Base-by-base conservation (phyloP, 2,329 filamentous ascomycete species). In the Geoglossum cookeanum region DNA sequence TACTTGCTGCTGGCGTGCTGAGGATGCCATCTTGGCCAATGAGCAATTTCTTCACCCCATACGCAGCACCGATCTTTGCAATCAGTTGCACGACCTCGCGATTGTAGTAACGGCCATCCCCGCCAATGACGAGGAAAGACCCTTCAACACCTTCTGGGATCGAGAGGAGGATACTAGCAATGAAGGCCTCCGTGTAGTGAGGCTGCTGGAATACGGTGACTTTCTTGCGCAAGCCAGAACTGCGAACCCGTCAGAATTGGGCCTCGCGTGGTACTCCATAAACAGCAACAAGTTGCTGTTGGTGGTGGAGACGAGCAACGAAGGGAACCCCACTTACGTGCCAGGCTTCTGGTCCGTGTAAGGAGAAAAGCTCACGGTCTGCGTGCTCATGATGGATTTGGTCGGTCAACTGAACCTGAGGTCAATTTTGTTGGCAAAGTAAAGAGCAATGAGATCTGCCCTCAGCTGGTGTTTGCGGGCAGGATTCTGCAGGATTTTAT, bases 301-400 rank as follows among this genome's bases (percentile, higher is more conserved):
- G 30, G 6, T 13, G 22, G 13, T 29, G 49, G 22, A 1, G 37
- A 51, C 56, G 15, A 48, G 30, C 63, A 64, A 51, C 39, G 55
- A 52, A 55, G 54, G 55, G 44, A 37, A 47, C 37, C 57, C 39
- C 35, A 89, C 91, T 73, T 82, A 96, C 91, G 91, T 97, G 80
- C 91, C 91, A 62, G 91, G 89, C 79, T 98, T 98, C 80, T 98
- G 92, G 79, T 97, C 92, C 62, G 84, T 78, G 73, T 92, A 96
- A 60, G 90, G 81, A 71, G 81, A 82, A 71, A 95, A 81, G 64
- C 85, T 79, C 67, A 96, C 86, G 57, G 84, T 87, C 72, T 87
- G 79, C 72, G 83, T 73, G 69, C 75, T 79, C 88, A 95, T 92
- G 67, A 62, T 78, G 68, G 27, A n/a, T 33, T 13, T 7, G 17